Evolutionary conservation across 768 basidiomycete genomes (phyloP), one percentile per base, ranked within the genome.

Genomic region (Paxillus rubicundulus): DNA sequence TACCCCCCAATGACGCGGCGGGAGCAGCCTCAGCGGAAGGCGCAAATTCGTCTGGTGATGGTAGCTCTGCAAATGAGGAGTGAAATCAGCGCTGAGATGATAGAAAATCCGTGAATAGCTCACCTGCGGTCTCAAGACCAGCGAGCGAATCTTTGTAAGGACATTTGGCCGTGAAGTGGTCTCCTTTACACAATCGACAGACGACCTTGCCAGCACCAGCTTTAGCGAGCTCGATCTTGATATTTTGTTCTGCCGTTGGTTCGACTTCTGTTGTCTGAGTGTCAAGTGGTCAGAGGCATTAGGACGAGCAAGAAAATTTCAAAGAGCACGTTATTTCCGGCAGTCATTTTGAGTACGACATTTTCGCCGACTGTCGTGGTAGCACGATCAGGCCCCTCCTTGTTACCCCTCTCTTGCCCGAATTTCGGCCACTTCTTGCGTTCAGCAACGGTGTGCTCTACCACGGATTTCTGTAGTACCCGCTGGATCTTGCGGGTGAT

Each of bases 141-240:
- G 85, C 86, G 13, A 99, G 81, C 9, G 89, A 88, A 62, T 98
- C 94, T 73, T 94, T 97, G 81, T 94, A 95, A 6, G 97, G 97
- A 80, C 97, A 98, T 71, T 95, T 94, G 57, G 94, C 89, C 13
- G 97, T 99, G 72, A 95, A 98, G 75, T 98, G 97, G 58, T 89
- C 89, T 47, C 96, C 97, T 67, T 96, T 92, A 76, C 97, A 98
- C 50, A 97, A 74, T 58, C 97, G 82, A 79, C 97, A 99, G 40
- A 79, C 72, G 57, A 99, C 90, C 66, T 93, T 93, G 66, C 92
- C 92, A 18, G 84, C 85, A 54, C 92, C 92, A 1, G 85, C 82
- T 49, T 83, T 83, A 14, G 79, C 80, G 47, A 89, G 80, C 55
- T 82, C 83, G 10, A 68, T 72, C 70, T 92, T 92, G 58, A 85